Base-by-base conservation (phyloP, 306 rosid species). In the Vicia villosa region DNA sequence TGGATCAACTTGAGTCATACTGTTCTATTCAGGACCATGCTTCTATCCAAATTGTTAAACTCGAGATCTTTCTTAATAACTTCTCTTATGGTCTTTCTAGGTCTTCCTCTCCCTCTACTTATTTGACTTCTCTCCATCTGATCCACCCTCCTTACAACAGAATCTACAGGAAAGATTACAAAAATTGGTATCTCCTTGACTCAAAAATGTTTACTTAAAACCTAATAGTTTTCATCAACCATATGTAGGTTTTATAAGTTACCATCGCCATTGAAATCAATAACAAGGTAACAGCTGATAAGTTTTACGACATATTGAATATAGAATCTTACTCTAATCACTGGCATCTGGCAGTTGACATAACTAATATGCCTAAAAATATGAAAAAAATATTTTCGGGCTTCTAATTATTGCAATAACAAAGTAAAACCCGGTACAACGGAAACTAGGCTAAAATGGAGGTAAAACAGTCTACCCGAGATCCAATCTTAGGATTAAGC, bases 251-350 rank as follows among this genome's bases (percentile, higher is more conserved):
- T 68, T 38, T 67, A 57, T 49, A 55, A 38, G 63, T 38, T 75
- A 57, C 41, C 51, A 46, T 34, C n/a, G 8, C 3, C 3, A 63
- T 37, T 26, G 5, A 42, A 52, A 15, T 69, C 32, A 74, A 52
- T 71, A 78, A 74, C 60, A 46, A 43, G 37, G 40, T 41, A 72
- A 59, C 41, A 72, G 10, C 68, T 12, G 4, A 38, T 21, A 40
- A 28, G 54, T 66, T 41, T 55, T 52, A 54, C 68, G 69, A 20
- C 8, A 68, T 21, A 72, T 19, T 37, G 16, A 74, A 56, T 21
- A 30, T 12, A 43, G 58, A 58, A 68, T 59, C 63, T 40, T 56
- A 8, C 11, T 30, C 1, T 58, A 52, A 16, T 19, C 21, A 65
- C 58, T 37, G 65, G 66, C 32, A 51, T 59, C 58, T 37, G 65